Conservation (phyloP, 2,329 filamentous ascomycete species). For the Macrophomina tecta region DNA sequence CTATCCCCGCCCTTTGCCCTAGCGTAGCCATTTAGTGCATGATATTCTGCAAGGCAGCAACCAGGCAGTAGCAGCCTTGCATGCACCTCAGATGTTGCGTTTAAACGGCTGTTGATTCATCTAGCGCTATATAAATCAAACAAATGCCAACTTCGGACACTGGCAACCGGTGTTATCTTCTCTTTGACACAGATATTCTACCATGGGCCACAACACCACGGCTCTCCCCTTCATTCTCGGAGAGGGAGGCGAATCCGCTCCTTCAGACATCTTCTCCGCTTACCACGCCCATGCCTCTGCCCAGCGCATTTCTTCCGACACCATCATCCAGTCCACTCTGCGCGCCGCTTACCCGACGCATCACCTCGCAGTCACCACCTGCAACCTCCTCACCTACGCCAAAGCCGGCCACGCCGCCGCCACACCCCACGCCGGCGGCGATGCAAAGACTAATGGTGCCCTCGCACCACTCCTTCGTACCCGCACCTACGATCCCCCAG, state of each 20-base stretch:
- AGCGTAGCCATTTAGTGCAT: not conserved
- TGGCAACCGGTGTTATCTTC: not conserved
- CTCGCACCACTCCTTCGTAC: constrained; percentile 42
- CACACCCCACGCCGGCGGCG: constrained; percentile 49
- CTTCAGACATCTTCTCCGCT: not conserved
- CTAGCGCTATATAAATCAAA: not conserved
- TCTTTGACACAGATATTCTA: not conserved
- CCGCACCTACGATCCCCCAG: constrained; percentile 47
- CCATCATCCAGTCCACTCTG: constrained; percentile 51
- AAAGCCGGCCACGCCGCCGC: constrained; percentile 48
- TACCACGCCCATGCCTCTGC: constrained; percentile 54
- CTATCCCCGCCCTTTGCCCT: not conserved
- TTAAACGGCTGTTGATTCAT: not conserved
- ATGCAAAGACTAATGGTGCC: constrained; percentile 42
- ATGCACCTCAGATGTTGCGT: not conserved
- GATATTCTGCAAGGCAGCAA: not conserved
- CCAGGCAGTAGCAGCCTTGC: not conserved
- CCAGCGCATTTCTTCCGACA: constrained; percentile 51
- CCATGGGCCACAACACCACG: not conserved
- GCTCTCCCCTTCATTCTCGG: not conserved
- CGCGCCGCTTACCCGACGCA: constrained; percentile 47
- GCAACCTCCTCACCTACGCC: constrained; percentile 52
- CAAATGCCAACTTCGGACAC: not conserved
- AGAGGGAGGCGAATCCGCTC: not conserved
- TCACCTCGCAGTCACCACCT: constrained; percentile 22